Evolutionary conservation across 768 basidiomycete species (phyloP).

Genomic region (Melanogaster broomeanus): DNA sequence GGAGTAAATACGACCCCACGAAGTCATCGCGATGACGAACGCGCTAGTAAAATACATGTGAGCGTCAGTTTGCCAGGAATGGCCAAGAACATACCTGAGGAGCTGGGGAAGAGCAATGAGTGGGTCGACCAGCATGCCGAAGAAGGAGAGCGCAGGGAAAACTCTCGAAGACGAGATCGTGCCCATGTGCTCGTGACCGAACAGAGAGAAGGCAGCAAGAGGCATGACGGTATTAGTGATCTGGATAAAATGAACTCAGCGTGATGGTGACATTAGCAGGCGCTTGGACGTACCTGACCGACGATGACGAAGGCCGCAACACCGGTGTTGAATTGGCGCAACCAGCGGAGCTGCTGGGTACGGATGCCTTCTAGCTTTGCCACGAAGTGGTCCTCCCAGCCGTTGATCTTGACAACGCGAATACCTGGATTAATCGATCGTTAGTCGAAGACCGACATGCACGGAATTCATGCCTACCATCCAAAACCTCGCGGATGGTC

Average conservation of each 20-base stretch:
- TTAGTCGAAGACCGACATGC: neutral
- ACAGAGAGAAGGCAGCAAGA: constrained; percentile 32
- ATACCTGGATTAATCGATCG: constrained; percentile 12
- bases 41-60: constrained; percentile 14
- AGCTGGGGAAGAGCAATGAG: constrained; percentile 30
- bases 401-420: constrained; percentile 30
- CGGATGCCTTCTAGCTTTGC: constrained; percentile 23
- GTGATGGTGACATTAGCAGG: too few species aligned
- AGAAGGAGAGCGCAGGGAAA: constrained; percentile 33
- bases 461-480: constrained; percentile 14
- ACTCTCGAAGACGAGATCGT: constrained; percentile 17
- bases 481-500: constrained; percentile 28
- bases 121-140: constrained; percentile 33
- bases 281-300: constrained; percentile 16
- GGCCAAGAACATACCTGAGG: constrained; percentile 19
- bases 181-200: constrained; percentile 29
- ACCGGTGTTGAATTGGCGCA: constrained; percentile 25
- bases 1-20: constrained; percentile 29
- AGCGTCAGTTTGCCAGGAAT: neutral
- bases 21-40: constrained; percentile 24
- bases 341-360: constrained; percentile 23
- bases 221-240: constrained; percentile 31
- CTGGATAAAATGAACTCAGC: constrained; percentile 11
- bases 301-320: constrained; percentile 26
- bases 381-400: constrained; percentile 26